phyloP scores from a whole-genome alignment of 192 early-diverging fungal species.

The Backusella westeae region DNA sequence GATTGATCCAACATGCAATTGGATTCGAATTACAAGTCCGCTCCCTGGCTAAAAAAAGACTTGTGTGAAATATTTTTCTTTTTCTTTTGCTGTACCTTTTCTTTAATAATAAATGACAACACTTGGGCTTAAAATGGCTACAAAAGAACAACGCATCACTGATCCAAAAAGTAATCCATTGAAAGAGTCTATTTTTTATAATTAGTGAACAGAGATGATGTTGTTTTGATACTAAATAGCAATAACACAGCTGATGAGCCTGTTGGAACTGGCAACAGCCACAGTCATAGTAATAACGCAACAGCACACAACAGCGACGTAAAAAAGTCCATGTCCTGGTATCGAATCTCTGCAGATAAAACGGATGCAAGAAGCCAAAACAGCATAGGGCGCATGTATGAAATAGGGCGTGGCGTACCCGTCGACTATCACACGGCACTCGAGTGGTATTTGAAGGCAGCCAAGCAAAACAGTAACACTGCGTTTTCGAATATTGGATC shows the following conservation, averaged over 20 bases:
- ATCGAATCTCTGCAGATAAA: not conserved
- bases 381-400: not conserved
- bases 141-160: too few relatives aligned
- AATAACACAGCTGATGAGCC: not conserved
- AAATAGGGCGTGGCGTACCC: not conserved
- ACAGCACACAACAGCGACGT: too few relatives aligned
- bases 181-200: too few relatives aligned
- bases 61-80: not conserved
- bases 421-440: not conserved
- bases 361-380: not conserved
- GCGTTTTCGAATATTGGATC: not conserved
- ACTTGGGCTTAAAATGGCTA: too few relatives aligned
- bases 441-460: not conserved
- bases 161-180: too few relatives aligned
- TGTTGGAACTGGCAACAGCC: too few relatives aligned
- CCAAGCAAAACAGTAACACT: not conserved
- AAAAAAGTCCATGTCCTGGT: not conserved
- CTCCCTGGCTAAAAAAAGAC: not conserved
- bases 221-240: not conserved
- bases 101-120: too few relatives aligned
- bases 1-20: too few relatives aligned
- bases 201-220: too few relatives aligned
- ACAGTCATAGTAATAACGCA: too few relatives aligned
- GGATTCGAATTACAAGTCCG: too few relatives aligned
- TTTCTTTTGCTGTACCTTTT: too few relatives aligned